Evolutionary conservation across 1,284 basidiomycete genomes (phyloP), one percentile per base, ranked within the genome.

Genomic region (Microbotryum scabiosae): DNA sequence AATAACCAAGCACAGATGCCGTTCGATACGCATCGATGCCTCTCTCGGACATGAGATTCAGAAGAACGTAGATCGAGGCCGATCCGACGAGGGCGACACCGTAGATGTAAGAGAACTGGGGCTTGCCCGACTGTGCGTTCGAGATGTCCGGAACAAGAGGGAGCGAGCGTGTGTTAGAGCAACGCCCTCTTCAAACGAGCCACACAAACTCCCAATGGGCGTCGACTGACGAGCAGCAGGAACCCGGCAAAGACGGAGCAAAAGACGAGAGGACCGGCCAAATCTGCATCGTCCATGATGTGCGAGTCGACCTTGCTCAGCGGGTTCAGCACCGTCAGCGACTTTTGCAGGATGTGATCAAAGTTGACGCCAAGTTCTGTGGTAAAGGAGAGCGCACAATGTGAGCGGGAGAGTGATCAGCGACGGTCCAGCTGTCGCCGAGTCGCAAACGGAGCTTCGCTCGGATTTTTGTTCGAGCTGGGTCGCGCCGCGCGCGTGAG

Each of bases 221-320:
- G 21, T 46, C 14, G 4, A 84, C 90, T 72, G 67, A 94, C 92
- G 65, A 97, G 83, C 52, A 97, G 82, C 6, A 97, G 81, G 73
- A 88, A 90, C 54, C 87, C 86, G 18, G 86, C 94, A 75, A 98
- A 97, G 72, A 90, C 90, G 73, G 90, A 89, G 73, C 87, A 87
- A 78, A 97, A 97, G 16, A 97, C 83, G 50, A 98, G 82, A 7
- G 96, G 96, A 0, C 96, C 96, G 10, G 94, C 93, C 30, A 99
- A 81, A 77, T 99, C 96, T 47, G 94, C 92, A 73, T 99, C 96
- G 76, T 99, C 96, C 96, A 99, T 99, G 70, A 99, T 97, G 70
- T 85, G 87, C 64, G 89, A 88, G 70, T 98, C 89, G 61, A 97
- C 85, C 62, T 81, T 81, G 65, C 84, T 83, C 30, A 97, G 78